Conservation (phyloP, 2,329 filamentous ascomycete genomes). For the Chaetomium sp. region DNA sequence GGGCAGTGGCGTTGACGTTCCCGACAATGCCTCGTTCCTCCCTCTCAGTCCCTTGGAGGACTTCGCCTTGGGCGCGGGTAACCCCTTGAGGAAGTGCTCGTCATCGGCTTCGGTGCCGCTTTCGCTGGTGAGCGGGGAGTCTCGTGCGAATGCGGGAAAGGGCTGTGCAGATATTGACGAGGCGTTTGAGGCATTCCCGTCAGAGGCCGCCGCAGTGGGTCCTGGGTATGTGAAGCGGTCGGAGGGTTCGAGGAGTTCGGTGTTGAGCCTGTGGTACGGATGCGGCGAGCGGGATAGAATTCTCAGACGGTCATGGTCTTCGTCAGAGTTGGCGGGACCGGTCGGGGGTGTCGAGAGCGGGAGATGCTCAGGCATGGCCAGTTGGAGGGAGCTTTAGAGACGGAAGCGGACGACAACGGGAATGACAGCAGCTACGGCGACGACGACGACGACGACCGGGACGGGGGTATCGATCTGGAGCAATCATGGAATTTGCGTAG, state of each 20-base stretch:
- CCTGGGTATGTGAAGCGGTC: slow-evolving; percentile 31
- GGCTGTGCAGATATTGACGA: slow-evolving; percentile 18
- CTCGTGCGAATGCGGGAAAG: slow-evolving; percentile 36
- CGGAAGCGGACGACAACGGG: background rate
- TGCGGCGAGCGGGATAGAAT: slow-evolving; percentile 57
- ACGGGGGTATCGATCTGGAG: no score
- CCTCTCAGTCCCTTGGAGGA: slow-evolving; percentile 73
- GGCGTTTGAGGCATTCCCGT: background rate
- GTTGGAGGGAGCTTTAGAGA: background rate
- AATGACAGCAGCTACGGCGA: background rate
- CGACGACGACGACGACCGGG: background rate
- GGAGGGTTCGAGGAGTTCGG: slow-evolving; percentile 48
- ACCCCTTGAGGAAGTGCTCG: slow-evolving; percentile 77
- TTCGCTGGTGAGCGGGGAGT: slow-evolving; percentile 64
- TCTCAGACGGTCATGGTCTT: slow-evolving; percentile 35
- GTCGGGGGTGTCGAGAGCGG: slow-evolving; percentile 28
- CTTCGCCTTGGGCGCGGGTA: slow-evolving; percentile 70
- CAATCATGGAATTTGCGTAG: no score
- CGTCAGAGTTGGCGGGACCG: slow-evolving; percentile 9
- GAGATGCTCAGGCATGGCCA: slow-evolving; percentile 42
- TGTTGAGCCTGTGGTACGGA: slow-evolving; percentile 57
- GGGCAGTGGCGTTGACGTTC: slow-evolving; percentile 48
- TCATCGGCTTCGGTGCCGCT: slow-evolving; percentile 95
- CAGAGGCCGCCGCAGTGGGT: slow-evolving; percentile 4
- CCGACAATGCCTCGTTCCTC: slow-evolving; percentile 47